phyloP scores from a whole-genome alignment of 805 yeast species.

The Limtongia smithiae region DNA sequence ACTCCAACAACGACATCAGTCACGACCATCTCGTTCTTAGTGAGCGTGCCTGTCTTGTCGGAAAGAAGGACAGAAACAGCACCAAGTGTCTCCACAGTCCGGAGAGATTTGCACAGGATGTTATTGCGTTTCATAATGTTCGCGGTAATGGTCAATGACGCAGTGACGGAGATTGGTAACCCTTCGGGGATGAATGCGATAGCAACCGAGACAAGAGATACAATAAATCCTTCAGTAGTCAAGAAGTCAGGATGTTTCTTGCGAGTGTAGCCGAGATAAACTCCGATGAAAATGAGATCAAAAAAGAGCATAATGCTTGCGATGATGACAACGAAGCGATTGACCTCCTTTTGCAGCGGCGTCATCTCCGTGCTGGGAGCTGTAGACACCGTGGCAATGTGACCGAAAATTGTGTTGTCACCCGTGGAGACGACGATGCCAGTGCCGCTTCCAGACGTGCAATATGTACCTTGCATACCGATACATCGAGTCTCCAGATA shows the following conservation, averaged over 20 bases:
- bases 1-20: no score
- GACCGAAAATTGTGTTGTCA: slow-evolving; percentile 92
- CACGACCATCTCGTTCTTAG: slow-evolving; percentile 93
- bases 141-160: no score
- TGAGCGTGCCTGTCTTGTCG: slow-evolving; percentile 95
- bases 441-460: no score
- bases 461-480: slow-evolving; percentile 93
- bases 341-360: slow-evolving; percentile 91
- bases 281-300: slow-evolving; percentile 96
- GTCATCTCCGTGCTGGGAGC: slow-evolving; percentile 91
- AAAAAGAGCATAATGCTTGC: slow-evolving; percentile 85
- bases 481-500: slow-evolving; percentile 87
- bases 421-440: slow-evolving; percentile 94
- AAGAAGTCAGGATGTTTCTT: slow-evolving; percentile 98
- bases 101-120: slow-evolving; percentile 93
- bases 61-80: slow-evolving; percentile 97
- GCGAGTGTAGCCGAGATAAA: slow-evolving; percentile 98
- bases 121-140: no score
- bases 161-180: slow-evolving; percentile 93
- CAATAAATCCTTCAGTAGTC: no score
- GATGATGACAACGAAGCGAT: slow-evolving; percentile 84
- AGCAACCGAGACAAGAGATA: no score
- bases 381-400: no score
- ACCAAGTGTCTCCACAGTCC: slow-evolving; percentile 94
- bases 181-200: slow-evolving; percentile 96